These are phyloP conservation scores for Obba rivulosa DNA, from an alignment of 768 basidiomycete species.

Conservation along the genomic window DNA sequence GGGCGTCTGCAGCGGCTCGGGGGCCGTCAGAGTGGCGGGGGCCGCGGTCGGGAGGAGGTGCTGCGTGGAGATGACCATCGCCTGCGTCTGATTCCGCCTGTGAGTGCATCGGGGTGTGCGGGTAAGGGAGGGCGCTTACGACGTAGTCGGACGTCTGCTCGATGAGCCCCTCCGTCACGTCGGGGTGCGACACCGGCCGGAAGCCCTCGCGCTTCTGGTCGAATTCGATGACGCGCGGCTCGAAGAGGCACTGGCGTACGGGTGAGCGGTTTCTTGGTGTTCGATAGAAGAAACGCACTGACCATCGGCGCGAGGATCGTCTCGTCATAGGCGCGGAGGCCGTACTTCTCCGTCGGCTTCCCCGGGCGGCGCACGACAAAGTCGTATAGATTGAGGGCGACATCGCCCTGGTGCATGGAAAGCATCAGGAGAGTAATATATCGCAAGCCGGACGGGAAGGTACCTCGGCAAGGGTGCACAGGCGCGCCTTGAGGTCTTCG, in stretches of 20 bases:
- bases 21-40: background rate
- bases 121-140: slow-evolving; percentile 27
- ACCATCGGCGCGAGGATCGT: slow-evolving; percentile 94
- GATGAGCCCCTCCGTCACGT: slow-evolving; percentile 71
- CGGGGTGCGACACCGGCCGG: slow-evolving; percentile 42
- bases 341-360: slow-evolving; percentile 79
- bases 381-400: slow-evolving; percentile 86
- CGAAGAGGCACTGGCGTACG: slow-evolving; percentile 72
- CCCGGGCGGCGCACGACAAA: slow-evolving; percentile 80
- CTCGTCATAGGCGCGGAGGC: slow-evolving; percentile 89
- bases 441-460: background rate
- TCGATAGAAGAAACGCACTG: no score
- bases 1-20: slow-evolving; percentile 6
- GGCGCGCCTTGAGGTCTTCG: slow-evolving; percentile 82
- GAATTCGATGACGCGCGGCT: slow-evolving; percentile 90
- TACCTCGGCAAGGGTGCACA: slow-evolving; percentile 88
- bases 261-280: background rate
- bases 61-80: slow-evolving; percentile 88
- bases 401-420: slow-evolving; percentile 60
- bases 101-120: no score
- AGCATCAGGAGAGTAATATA: background rate
- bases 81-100: slow-evolving; percentile 83
- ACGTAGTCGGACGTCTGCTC: slow-evolving; percentile 37
- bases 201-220: slow-evolving; percentile 61
- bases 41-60: slow-evolving; percentile 48